phyloP scores from a whole-genome alignment of 1,139 yeast species.

The Lodderomyces parapsilosis region DNA sequence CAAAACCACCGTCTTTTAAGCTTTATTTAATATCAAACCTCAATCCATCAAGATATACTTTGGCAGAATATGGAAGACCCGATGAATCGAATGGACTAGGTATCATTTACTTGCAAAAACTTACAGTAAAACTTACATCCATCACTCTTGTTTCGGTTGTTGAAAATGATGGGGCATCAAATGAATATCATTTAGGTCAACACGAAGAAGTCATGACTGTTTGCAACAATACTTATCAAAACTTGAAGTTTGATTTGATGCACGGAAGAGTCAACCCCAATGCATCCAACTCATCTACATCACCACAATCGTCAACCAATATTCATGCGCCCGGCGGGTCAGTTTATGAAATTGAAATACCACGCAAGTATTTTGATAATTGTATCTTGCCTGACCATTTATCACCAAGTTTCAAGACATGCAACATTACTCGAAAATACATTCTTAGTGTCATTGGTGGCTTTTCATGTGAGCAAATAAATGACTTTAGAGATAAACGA shows the following conservation, averaged over 20 bases:
- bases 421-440: constrained; percentile 56
- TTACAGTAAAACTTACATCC: constrained; percentile 34
- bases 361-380: constrained; percentile 36
- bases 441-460: constrained; percentile 44
- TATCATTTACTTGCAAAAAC: constrained; percentile 38
- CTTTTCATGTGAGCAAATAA: constrained; percentile 35
- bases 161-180: constrained; percentile 27
- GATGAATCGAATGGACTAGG: constrained; percentile 51
- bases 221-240: constrained; percentile 33
- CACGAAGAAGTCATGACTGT: constrained; percentile 28
- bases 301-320: constrained; percentile 6
- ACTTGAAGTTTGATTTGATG: constrained; percentile 42
- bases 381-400: constrained; percentile 49
- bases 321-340: constrained; percentile 10
- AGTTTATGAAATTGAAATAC: constrained; percentile 47
- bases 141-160: constrained; percentile 35
- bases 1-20: constrained; percentile 39
- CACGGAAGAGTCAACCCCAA: constrained; percentile 30
- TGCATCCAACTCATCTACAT: constrained; percentile 17
- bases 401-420: constrained; percentile 56
- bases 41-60: constrained; percentile 36
- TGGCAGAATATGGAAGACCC: constrained; percentile 35
- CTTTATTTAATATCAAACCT: constrained; percentile 34
- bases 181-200: constrained; percentile 30
- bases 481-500: constrained; percentile 19